Base-by-base conservation (phyloP, 306 rosid species). In the Acacia crassicarpa region DNA sequence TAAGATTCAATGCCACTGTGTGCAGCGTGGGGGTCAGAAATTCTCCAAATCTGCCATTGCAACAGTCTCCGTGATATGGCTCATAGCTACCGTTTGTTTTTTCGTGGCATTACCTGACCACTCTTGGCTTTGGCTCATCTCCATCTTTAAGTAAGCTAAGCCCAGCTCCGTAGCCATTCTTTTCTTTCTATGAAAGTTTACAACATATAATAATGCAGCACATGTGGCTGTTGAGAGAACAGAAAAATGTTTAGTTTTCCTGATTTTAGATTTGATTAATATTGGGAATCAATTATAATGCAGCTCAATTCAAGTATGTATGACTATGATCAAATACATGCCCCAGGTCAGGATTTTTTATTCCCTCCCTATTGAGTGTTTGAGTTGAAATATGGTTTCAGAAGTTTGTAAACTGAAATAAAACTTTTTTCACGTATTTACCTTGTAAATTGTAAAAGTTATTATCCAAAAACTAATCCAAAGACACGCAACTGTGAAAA, bases 231-330 rank as follows among this genome's bases (percentile, higher is more conserved):
- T 44, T 44, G 14, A 44, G 3, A 44, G 48, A 11, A 44, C 13
- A 44, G 3, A 44, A 44, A 44, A 44, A 8, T 44, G 12, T 44
- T 0, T 38, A 38, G 48, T 44, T 44, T n/a, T 11, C 48, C 48
- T 44, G 48, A 44, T 44, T 44, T 44, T 44, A 10, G 13, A n/a
- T n/a, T n/a, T 67, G 78, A 41, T 66, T 62, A 71, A 9, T 45
- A 62, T 78, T 19, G 8, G 8, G 13, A 77, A 62, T 76, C 59
- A 40, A 78, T 76, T n/a, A 22, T 78, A 23, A 53, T 85, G 89
- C 97, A 92, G 98, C 88, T 75, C 89, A 81, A 92, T 92, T 84
- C 98, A 92, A 91, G 93, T 89, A 33, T 78, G 78, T 44, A 82
- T 94, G 94, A 88, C 97, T 35, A 48, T 87, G 71, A 94, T 91